Conservation (phyloP, 768 basidiomycete species). For the Auriscalpium orientale region DNA sequence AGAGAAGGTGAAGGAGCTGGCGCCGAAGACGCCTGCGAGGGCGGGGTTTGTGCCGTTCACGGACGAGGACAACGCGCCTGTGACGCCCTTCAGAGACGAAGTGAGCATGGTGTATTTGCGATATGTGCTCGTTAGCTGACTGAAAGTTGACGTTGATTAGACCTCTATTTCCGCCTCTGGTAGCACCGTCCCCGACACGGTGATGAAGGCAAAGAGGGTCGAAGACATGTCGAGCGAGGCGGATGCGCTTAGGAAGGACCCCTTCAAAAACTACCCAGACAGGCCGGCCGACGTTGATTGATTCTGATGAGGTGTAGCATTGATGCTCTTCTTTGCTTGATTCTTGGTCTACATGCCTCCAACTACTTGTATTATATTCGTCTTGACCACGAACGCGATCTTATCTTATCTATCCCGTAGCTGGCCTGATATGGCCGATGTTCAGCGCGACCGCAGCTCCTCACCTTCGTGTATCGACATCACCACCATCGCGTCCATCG, state of each 20-base stretch:
- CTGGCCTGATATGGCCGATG: not conserved
- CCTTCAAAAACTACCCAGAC: slow-evolving; percentile 64
- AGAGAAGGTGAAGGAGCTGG: slow-evolving; percentile 22
- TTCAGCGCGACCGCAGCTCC: not conserved
- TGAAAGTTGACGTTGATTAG: slow-evolving; percentile 19
- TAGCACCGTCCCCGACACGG: slow-evolving; percentile 39
- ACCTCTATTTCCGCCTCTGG: slow-evolving; percentile 23
- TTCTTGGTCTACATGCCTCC: too few relatives aligned
- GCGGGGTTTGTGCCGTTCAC: slow-evolving; percentile 17
- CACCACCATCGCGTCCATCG: not conserved
- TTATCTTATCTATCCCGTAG: not conserved
- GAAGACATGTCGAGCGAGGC: slow-evolving; percentile 51
- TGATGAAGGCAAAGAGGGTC: slow-evolving; percentile 55
- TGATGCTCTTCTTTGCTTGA: too few relatives aligned
- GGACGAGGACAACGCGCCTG: slow-evolving; percentile 26
- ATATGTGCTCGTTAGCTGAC: slow-evolving; percentile 7
- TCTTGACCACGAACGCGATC: not conserved
- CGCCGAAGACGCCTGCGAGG: slow-evolving; percentile 28
- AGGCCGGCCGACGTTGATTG: slow-evolving; percentile 10
- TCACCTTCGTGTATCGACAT: not conserved
- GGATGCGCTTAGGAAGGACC: slow-evolving; percentile 72
- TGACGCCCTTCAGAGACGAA: slow-evolving; percentile 67
- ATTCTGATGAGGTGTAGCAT: not conserved
- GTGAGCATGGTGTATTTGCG: slow-evolving; percentile 27
- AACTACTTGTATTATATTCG: not conserved